Conservation (phyloP, 2,329 filamentous ascomycete species). For the Curvularia spicifera region DNA sequence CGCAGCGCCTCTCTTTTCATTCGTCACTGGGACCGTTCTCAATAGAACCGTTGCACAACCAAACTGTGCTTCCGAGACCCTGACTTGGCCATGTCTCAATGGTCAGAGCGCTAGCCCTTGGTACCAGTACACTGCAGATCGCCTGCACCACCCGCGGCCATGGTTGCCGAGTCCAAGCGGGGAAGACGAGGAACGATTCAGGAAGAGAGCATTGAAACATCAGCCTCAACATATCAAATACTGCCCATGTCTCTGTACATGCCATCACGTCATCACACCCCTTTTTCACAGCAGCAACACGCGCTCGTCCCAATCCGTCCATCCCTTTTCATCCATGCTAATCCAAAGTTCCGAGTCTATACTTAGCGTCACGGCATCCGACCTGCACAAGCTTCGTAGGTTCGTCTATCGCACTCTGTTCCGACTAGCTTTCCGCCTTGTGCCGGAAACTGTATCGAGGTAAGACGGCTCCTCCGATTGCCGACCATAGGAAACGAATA, state of each 20-base stretch:
- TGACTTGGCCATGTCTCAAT: conserved; percentile 9
- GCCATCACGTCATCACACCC: background rate
- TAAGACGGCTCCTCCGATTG: background rate
- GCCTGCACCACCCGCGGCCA: conserved; percentile 9
- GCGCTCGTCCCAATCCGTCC: background rate
- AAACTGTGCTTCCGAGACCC: conserved; percentile 3
- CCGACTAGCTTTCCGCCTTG: background rate
- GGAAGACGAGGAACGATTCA: background rate
- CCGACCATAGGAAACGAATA: background rate
- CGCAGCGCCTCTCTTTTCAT: background rate
- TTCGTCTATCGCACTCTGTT: background rate
- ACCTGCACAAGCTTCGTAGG: background rate
- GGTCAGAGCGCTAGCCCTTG: background rate
- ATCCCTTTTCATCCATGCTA: background rate
- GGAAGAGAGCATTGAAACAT: background rate
- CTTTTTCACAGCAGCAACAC: background rate
- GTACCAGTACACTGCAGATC: conserved; percentile 8
- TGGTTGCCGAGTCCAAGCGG: background rate
- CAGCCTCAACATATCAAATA: background rate
- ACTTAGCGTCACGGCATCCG: background rate
- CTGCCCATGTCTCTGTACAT: background rate
- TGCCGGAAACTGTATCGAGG: background rate
- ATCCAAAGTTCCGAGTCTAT: background rate
- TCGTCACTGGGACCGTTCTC: conserved; percentile 8
- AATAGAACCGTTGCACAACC: conserved; percentile 5